These are phyloP conservation scores for Alternaria brassicicola DNA, from an alignment of 2,329 filamentous ascomycete species.

Conservation along the genomic window DNA sequence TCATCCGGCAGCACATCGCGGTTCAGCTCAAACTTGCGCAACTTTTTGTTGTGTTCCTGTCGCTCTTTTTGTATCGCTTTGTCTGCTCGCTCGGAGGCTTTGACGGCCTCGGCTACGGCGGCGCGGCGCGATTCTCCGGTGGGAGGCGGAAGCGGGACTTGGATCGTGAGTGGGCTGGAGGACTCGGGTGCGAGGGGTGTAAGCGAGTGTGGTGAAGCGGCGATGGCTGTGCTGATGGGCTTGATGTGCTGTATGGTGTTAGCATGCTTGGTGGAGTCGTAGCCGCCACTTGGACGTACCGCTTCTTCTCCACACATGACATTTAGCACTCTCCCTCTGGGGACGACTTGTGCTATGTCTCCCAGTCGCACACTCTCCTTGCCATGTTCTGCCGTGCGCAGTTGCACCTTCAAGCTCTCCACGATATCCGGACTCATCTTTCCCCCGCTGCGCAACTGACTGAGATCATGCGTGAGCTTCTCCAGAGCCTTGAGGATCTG, in stretches of 20 bases:
- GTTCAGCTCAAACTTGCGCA: constrained; percentile 52
- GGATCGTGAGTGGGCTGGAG: constrained; percentile 58
- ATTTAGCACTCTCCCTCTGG: constrained; percentile 66
- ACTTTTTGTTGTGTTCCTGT: constrained; percentile 56
- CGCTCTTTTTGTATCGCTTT: constrained; percentile 52
- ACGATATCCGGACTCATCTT: constrained; percentile 67
- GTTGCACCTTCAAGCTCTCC: constrained; percentile 65
- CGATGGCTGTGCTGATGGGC: constrained; percentile 60
- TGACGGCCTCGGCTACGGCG: constrained; percentile 48
- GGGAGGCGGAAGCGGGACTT: constrained; percentile 62
- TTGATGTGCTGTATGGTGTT: constrained; percentile 57
- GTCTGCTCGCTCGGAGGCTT: constrained; percentile 52
- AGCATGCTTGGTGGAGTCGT: background rate
- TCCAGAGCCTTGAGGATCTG: constrained; percentile 62
- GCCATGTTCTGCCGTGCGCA: constrained; percentile 54
- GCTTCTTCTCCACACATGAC: constrained; percentile 69
- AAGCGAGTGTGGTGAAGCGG: constrained; percentile 57
- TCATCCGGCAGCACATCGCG: constrained; percentile 56
- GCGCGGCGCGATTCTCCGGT: constrained; percentile 61
- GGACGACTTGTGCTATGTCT: constrained; percentile 71
- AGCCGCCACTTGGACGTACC: constrained; percentile 50
- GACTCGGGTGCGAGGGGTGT: constrained; percentile 58
- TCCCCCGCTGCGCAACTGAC: constrained; percentile 66
- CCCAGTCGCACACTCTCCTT: constrained; percentile 62
- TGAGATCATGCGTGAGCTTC: constrained; percentile 65